phyloP scores from a whole-genome alignment of 1,284 basidiomycete species.

The Erythrobasidium hasegawianum region DNA sequence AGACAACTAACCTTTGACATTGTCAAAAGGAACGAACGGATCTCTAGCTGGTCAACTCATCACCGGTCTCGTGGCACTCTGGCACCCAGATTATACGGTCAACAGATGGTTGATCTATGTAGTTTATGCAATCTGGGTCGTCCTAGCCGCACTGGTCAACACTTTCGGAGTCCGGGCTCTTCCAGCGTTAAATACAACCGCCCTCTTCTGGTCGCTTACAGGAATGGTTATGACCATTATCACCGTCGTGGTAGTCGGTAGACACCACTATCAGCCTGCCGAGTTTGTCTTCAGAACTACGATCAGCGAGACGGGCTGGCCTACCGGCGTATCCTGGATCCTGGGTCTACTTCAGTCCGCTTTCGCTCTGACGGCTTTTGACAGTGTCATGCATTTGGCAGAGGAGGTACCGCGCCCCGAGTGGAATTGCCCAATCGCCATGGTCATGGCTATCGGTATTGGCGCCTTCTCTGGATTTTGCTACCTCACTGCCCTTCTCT shows the following conservation, averaged over 20 bases:
- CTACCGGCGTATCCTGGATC: constrained; percentile 52
- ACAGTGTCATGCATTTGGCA: constrained; percentile 50
- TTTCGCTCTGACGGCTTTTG: constrained; percentile 51
- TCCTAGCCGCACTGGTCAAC: constrained; percentile 43
- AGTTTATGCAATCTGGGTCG: constrained; percentile 17
- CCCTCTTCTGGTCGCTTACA: constrained; percentile 47
- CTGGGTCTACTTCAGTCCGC: constrained; percentile 52
- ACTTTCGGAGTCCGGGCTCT: constrained; percentile 46
- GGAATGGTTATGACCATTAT: constrained; percentile 50
- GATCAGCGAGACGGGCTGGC: constrained; percentile 53
- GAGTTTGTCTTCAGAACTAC: constrained; percentile 52
- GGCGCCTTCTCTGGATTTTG: constrained; percentile 59
- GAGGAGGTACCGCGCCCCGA: constrained; percentile 30
- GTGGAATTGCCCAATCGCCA: constrained; percentile 52
- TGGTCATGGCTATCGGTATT: constrained; percentile 60
- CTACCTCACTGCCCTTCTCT: constrained; percentile 65
- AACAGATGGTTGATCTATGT: constrained; percentile 36
- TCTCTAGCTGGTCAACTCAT: constrained; percentile 33
- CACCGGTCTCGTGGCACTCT: constrained; percentile 35
- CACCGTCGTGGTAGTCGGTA: constrained; percentile 48
- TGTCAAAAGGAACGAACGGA: constrained; percentile 33
- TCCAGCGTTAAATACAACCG: constrained; percentile 48
- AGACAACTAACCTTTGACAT: neutral
- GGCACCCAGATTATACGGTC: constrained; percentile 24
- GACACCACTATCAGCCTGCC: constrained; percentile 49